Evolutionary conservation across 164 flowering plant species (phyloP), one percentile per base, ranked within the genome.

Genomic region (Magnolia changhungtana): DNA sequence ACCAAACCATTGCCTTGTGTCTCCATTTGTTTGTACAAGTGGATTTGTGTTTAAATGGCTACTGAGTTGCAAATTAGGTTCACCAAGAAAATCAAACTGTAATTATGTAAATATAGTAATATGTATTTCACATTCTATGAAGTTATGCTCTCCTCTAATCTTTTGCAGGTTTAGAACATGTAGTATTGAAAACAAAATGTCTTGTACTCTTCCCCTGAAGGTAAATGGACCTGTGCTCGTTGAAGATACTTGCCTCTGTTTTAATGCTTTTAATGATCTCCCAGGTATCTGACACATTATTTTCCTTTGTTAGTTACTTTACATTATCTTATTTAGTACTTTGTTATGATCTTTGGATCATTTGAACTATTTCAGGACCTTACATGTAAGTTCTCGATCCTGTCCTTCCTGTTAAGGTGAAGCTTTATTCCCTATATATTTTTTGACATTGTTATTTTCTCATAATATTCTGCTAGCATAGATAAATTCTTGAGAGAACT

Each of bases 231-330:
- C n/a, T n/a, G n/a, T n/a, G n/a, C n/a, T n/a, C n/a, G n/a, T n/a
- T n/a, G n/a, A n/a, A n/a, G n/a, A n/a, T n/a, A n/a, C n/a, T n/a
- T n/a, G n/a, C n/a, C n/a, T n/a, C n/a, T n/a, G n/a, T n/a, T n/a
- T n/a, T n/a, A n/a, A n/a, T n/a, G 95, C 98, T 49, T 87, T 96
- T 18, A 85, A 90, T 82, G 98, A 97, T 67, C 92, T 95, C 50
- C 98, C 98, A 29, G 97, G 98, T 90, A 81, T 61, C 27, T 55
- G 1, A n/a, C 9, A n/a, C 10, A 65, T 1, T 6, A 6, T 63
- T 51, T 70, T 63, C 10, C 4, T 2, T 8, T 29, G 6, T 65
- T 61, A 29, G 2, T 50, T 13, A 13, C 71, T 19, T 59, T 68
- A 10, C 45, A 49, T 31, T 10, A 2, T n/a, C 21, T 21, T 49